Conservation (phyloP, 345 rosid species). For the Camelina laxa region DNA sequence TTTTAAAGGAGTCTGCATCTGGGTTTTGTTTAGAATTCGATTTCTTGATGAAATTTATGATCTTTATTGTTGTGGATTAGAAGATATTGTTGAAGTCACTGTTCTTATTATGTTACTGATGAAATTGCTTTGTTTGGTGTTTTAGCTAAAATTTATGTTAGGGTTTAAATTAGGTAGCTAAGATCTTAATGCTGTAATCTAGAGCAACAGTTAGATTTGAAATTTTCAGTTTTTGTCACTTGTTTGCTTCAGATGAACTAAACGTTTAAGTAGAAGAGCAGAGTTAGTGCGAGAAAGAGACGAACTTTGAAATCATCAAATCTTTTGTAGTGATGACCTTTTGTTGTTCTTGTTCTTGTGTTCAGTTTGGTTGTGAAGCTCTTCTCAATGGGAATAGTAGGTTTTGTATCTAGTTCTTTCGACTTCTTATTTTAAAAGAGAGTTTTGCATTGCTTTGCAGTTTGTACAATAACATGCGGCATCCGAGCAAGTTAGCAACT, state of each 20-base stretch:
- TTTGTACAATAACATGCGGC: slow-evolving; percentile 73
- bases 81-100: neutral
- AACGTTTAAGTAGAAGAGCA: neutral
- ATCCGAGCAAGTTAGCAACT: slow-evolving; percentile 67
- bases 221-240: neutral
- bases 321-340: too few relatives aligned
- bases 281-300: neutral
- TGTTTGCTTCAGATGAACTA: neutral
- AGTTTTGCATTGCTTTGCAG: slow-evolving; percentile 46
- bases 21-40: neutral
- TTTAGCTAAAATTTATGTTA: neutral
- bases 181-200: neutral
- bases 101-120: neutral
- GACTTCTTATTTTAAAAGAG: neutral
- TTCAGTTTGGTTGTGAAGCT: neutral
- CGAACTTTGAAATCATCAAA: neutral
- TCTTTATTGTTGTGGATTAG: slow-evolving; percentile 5
- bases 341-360: neutral
- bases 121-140: slow-evolving; percentile 3
- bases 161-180: neutral
- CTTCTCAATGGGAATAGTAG: neutral
- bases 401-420: neutral
- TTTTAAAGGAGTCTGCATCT: neutral
- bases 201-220: neutral
- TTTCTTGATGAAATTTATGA: neutral